Evolutionary conservation across 2,329 filamentous ascomycete genomes (phyloP).

Genomic region (Parafenestella ontariensis): DNA sequence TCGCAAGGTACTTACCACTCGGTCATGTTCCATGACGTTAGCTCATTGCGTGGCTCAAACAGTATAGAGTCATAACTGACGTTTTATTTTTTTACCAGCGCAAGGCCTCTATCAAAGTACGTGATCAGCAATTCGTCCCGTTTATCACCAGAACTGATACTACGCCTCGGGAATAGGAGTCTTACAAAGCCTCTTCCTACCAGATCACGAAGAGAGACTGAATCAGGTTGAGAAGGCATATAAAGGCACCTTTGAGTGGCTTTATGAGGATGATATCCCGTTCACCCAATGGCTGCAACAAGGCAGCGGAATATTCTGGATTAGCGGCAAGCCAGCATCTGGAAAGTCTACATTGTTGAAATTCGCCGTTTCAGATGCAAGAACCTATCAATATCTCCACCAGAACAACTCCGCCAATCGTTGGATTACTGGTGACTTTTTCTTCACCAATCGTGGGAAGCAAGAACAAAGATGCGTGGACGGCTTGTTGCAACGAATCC

Average conservation of each 20-base stretch:
- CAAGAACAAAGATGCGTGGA: not conserved
- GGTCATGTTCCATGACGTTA: not conserved
- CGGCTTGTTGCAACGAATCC: not conserved
- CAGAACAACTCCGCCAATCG: not conserved
- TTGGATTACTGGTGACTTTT: not conserved
- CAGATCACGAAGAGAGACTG: too few relatives aligned
- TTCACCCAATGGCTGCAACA: too few relatives aligned
- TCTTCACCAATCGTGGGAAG: not conserved
- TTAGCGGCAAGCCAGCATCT: constrained; percentile 55
- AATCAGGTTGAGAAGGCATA: not conserved
- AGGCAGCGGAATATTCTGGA: constrained; percentile 32
- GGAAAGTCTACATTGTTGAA: constrained; percentile 60
- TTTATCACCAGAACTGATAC: too few relatives aligned
- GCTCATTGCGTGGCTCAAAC: not conserved
- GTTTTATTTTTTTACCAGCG: too few relatives aligned
- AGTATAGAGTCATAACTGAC: too few relatives aligned
- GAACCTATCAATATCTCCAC: not conserved
- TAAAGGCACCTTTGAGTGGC: constrained; percentile 1
- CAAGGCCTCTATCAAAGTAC: too few relatives aligned
- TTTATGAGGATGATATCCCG: not conserved
- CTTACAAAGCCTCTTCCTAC: too few relatives aligned
- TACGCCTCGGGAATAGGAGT: too few relatives aligned
- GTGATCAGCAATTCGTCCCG: too few relatives aligned
- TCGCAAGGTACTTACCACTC: not conserved
- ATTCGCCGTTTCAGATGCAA: constrained; percentile 20